Conservation (phyloP, 2,329 filamentous ascomycete genomes). For the Hypoxylon sp. region DNA sequence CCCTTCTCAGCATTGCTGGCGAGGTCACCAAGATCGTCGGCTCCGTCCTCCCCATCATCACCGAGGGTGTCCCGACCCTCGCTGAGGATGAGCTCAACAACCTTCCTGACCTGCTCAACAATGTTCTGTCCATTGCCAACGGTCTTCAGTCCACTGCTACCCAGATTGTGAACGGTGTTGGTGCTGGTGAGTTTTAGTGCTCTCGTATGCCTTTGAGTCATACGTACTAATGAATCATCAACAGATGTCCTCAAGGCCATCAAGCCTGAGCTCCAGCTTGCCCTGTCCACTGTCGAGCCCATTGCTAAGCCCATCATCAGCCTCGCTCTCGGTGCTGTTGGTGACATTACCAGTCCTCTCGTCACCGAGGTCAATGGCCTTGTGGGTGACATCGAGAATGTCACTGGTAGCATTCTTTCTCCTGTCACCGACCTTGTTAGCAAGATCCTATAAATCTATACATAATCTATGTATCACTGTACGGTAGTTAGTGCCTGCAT, state of each 20-base stretch:
- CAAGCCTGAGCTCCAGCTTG: constrained; percentile 47
- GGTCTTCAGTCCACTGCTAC: constrained; percentile 38
- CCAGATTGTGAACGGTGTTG: constrained; percentile 36
- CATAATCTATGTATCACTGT: constrained; percentile 8
- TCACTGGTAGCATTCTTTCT: constrained; percentile 37
- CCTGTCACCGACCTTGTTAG: constrained; percentile 30
- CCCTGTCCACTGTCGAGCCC: constrained; percentile 41
- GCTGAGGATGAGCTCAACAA: constrained; percentile 41
- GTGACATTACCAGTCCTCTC: constrained; percentile 32
- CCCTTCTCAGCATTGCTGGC: constrained; percentile 41
- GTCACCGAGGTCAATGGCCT: constrained; percentile 38
- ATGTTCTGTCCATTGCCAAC: constrained; percentile 43
- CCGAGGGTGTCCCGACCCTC: constrained; percentile 37
- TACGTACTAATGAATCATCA: constrained; percentile 30
- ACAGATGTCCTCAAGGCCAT: constrained; percentile 43
- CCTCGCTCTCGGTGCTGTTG: constrained; percentile 41
- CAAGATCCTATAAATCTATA: constrained; percentile 31
- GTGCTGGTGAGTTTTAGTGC: constrained; percentile 37
- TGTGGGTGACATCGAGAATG: constrained; percentile 36
- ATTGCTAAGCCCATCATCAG: constrained; percentile 44
- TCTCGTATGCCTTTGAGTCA: too few species aligned
- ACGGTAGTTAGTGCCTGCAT: constrained; percentile 28
- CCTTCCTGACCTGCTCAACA: constrained; percentile 42
- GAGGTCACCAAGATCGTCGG: constrained; percentile 42
- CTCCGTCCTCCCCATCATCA: constrained; percentile 38